phyloP scores from a whole-genome alignment of 2,329 filamentous ascomycete genomes.

The Plectosphaerella sp. region DNA sequence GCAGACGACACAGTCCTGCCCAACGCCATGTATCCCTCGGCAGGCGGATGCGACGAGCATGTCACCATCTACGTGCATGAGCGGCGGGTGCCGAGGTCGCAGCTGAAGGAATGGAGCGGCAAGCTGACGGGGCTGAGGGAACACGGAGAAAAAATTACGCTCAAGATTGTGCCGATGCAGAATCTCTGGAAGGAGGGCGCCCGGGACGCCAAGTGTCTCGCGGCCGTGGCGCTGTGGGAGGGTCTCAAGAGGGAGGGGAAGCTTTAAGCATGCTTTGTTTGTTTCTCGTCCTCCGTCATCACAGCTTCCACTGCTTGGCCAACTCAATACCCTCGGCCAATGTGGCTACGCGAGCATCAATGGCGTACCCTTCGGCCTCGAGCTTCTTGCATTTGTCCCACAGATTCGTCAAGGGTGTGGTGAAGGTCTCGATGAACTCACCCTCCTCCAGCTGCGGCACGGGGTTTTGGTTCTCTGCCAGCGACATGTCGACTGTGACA shows the following conservation, averaged over 20 bases:
- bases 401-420: conserved; percentile 57
- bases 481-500: conserved; percentile 64
- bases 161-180: conserved; percentile 52
- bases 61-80: conserved; percentile 56
- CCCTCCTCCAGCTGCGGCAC: conserved; percentile 70
- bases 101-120: conserved; percentile 51
- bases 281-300: background rate
- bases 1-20: conserved; percentile 30
- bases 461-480: conserved; percentile 65
- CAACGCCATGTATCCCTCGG: conserved; percentile 50
- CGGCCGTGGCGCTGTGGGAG: conserved; percentile 55
- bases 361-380: conserved; percentile 68
- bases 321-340: conserved; percentile 75
- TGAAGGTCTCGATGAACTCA: conserved; percentile 80
- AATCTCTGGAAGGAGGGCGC: conserved; percentile 55
- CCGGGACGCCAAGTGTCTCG: conserved; percentile 55
- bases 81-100: conserved; percentile 41
- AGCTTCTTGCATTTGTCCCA: conserved; percentile 64
- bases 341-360: conserved; percentile 74
- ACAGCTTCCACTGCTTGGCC: conserved; percentile 52
- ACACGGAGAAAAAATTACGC: conserved; percentile 57
- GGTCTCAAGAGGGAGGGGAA: conserved; percentile 44
- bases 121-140: conserved; percentile 53
- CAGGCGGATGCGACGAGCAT: conserved; percentile 57
- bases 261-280: conserved; percentile 17